phyloP scores from a whole-genome alignment of 2,329 filamentous ascomycete species.

The Monilinia aucupariae region DNA sequence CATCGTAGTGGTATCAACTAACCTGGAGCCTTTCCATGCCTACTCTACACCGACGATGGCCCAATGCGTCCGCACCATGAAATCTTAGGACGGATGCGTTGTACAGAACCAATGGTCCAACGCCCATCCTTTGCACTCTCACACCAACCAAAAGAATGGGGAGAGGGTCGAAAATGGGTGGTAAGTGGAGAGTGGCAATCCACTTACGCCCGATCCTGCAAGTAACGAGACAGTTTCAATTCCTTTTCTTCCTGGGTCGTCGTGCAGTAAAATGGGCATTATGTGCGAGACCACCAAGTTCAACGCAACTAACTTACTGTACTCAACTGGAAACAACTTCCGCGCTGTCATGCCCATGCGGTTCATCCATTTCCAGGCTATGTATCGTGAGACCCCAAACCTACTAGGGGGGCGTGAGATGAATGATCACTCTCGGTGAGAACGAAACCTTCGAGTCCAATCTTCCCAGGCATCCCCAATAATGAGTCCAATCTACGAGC shows the following conservation, averaged over 20 bases:
- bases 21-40: neutral
- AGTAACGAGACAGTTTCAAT: constrained; percentile 1
- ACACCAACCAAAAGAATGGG: constrained; percentile 1
- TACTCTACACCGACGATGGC: constrained; percentile 6
- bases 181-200: neutral
- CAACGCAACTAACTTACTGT: neutral
- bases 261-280: neutral
- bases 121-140: constrained; percentile 1
- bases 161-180: neutral
- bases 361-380: neutral
- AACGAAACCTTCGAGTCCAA: constrained; percentile 4
- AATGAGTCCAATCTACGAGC: neutral
- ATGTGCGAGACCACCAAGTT: neutral
- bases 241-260: neutral
- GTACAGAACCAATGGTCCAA: constrained; percentile 6
- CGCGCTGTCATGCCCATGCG: neutral
- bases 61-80: neutral
- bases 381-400: constrained; percentile 1
- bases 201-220: neutral
- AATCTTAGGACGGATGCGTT: constrained; percentile 4
- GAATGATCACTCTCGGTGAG: constrained; percentile 3
- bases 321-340: neutral
- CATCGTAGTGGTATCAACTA: neutral
- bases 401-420: neutral
- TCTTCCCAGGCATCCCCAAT: neutral